These are phyloP conservation scores for Arabidopsis hybrid DNA, from an alignment of 441 rosid genomes.

Conservation along the genomic window DNA sequence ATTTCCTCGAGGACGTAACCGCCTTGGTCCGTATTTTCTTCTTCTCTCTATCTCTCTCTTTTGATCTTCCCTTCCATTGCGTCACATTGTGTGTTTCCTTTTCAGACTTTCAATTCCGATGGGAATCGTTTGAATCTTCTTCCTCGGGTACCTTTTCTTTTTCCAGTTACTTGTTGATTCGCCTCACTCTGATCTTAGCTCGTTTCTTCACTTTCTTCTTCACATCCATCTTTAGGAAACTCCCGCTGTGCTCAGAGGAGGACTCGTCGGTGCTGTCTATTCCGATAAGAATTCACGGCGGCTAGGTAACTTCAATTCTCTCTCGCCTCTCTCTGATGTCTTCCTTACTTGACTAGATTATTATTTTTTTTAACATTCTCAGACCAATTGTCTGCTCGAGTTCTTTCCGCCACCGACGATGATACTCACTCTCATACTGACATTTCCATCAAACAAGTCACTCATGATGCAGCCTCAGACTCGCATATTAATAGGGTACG, in stretches of 20 bases:
- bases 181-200: constrained; percentile 27
- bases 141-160: constrained; percentile 52
- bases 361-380: constrained; percentile 25
- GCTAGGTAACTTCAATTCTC: constrained; percentile 29
- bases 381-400: constrained; percentile 72
- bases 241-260: constrained; percentile 54
- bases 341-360: constrained; percentile 22
- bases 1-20: constrained; percentile 68
- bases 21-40: constrained; percentile 59
- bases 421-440: constrained; percentile 49
- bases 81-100: constrained; percentile 13
- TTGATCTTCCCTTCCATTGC: neutral
- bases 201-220: constrained; percentile 26
- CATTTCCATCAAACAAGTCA: constrained; percentile 60
- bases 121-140: constrained; percentile 61
- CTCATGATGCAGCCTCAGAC: neutral
- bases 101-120: constrained; percentile 64
- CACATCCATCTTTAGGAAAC: constrained; percentile 54
- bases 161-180: neutral
- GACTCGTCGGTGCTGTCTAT: constrained; percentile 62
- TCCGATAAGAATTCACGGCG: constrained; percentile 42
- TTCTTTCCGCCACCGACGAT: constrained; percentile 62
- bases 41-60: constrained; percentile 18
- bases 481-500: too few relatives aligned
- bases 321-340: neutral